These are phyloP conservation scores for Dioszegia hungarica DNA, from an alignment of 768 basidiomycete species.

Conservation along the genomic window DNA sequence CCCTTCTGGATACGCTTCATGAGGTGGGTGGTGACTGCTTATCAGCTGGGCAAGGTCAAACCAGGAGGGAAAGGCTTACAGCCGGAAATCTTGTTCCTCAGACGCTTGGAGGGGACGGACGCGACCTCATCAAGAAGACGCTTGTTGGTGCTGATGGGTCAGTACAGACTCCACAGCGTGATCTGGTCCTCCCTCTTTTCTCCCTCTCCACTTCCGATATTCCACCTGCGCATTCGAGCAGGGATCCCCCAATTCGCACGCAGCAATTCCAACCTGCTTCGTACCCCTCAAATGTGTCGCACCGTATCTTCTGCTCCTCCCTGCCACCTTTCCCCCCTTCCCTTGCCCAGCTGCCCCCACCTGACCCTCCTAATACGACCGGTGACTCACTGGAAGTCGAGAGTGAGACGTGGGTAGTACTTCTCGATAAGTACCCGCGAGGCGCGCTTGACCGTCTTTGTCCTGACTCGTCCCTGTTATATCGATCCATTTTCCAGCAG, in stretches of 20 bases:
- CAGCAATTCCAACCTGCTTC: background rate
- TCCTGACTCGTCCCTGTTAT: constrained; percentile 91
- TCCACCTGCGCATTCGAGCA: too few relatives aligned
- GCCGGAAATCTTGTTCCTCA: constrained; percentile 98
- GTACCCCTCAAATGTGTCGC: background rate
- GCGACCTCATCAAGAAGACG: constrained; percentile 69
- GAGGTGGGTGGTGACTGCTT: constrained; percentile 83
- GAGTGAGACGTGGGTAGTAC: constrained; percentile 98
- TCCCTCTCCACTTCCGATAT: background rate
- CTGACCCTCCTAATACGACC: background rate
- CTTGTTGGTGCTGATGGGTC: constrained; percentile 72
- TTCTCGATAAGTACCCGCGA: constrained; percentile 99
- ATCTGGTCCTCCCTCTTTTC: background rate
- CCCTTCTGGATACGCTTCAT: constrained; percentile 99
- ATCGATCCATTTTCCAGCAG: background rate
- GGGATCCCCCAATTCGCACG: too few relatives aligned
- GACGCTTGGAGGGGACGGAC: constrained; percentile 92
- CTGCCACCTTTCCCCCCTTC: background rate
- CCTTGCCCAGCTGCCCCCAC: background rate
- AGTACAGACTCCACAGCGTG: background rate
- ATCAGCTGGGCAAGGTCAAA: background rate
- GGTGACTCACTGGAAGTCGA: constrained; percentile 74
- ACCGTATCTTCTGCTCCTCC: background rate
- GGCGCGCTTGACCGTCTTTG: constrained; percentile 99
- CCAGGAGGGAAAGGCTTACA: constrained; percentile 49